Conservation (phyloP, 345 rosid genomes). For the Hirschfeldia incana region DNA sequence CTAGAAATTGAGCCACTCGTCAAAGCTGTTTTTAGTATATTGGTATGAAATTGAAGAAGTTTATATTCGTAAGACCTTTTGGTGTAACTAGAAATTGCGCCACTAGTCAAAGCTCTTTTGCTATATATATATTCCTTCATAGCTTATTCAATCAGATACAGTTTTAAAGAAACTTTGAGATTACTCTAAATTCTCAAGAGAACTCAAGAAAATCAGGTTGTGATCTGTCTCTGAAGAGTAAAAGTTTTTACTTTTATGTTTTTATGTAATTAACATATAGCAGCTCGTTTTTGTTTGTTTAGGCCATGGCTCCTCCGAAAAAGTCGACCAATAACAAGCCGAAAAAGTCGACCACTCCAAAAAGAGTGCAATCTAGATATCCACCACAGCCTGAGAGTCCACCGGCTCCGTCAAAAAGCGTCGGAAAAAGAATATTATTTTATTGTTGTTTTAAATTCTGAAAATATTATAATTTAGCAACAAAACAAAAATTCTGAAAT, state of each 20-base stretch:
- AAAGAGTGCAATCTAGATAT: conserved; percentile 1
- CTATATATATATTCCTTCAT: neutral
- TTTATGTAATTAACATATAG: neutral
- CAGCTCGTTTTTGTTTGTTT: neutral
- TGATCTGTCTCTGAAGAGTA: neutral
- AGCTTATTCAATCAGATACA: neutral
- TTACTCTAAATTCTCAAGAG: neutral
- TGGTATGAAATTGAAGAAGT: no score
- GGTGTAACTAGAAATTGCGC: neutral
- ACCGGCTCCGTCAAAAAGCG: conserved; percentile 2
- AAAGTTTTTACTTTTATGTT: no score
- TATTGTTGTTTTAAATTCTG: neutral
- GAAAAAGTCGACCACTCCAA: conserved; percentile 26
- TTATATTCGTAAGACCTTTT: neutral
- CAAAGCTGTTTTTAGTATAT: no score
- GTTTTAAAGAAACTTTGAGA: neutral
- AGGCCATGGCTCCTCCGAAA: neutral
- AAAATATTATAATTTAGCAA: no score
- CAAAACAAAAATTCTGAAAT: no score
- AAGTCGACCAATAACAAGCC: neutral
- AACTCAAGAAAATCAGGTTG: neutral
- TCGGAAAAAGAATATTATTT: neutral
- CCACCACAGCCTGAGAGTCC: conserved; percentile 11
- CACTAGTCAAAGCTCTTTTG: neutral
- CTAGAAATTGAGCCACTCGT: no score